Evolutionary conservation across 352 stramenopile genomes (phyloP), one percentile per base, ranked within the genome.

Genomic region (Phytophthora europaea): DNA sequence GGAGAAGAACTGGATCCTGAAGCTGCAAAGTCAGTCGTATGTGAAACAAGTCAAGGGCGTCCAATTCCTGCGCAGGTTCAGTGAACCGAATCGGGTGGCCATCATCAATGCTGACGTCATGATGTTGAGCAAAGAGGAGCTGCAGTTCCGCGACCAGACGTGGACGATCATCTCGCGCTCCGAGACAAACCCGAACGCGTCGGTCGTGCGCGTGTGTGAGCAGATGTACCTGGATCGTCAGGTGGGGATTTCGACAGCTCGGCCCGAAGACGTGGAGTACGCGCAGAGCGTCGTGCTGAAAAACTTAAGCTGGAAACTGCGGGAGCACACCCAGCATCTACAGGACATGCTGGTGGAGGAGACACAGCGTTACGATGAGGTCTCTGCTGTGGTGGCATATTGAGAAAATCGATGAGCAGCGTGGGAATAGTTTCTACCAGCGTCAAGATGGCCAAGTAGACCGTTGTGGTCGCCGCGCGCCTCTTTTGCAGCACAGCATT

Each of bases 1-100:
- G n/a, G 68, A 80, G 31, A 80, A 76, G 51, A 76, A 74, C 50
- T 80, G 71, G 60, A 61, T 80, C 33, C 60, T 75, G 4, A 64
- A 63, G 16, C 28, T 80, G 18, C 73, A 66, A 5, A 54, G 60
- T 26, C 45, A 55, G 20, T 65, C 70, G 6, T 68, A 66, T 15
- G 52, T 66, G 1, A 72, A 71, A 7, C 54, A 66, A 38, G 59
- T 80, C 13, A 76, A 73, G 20, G 73, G 73, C 2, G 33, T 80
- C 12, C 73, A 80, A 31, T 77, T 72, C 43, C 48, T 77, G 33
- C 73, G 68, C 38, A 76, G 74, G n/a, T 80, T 54, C 47, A 36
- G 48, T 3, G 73, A 80, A n/a, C 64, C 64, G 7, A 73, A 80
- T 10, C 63, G 68, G 12, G 58, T 74, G 16, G 73, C 75, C 8